Percentiles rank a stretch among this genome's conserved stretches.
Conservation (phyloP, 805 yeast genomes). For the Pichia kluyveri region DNA sequence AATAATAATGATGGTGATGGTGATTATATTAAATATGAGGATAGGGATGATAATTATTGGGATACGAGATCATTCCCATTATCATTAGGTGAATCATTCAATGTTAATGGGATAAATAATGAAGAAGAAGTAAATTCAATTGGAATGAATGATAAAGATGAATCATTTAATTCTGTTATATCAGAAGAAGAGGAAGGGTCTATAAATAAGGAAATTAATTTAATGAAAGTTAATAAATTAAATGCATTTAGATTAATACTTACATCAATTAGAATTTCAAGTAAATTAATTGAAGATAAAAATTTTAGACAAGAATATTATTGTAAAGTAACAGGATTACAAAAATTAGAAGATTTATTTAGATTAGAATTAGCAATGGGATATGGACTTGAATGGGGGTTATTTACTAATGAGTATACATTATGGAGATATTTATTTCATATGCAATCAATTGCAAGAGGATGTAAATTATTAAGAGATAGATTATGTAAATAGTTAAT, state of each 20-base stretch:
- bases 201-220: not conserved
- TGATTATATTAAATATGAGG: no score
- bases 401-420: slow-evolving; percentile 29
- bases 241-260: slow-evolving; percentile 33
- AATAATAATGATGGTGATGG: no score
- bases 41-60: not conserved
- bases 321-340: slow-evolving; percentile 38
- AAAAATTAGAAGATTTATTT: slow-evolving; percentile 29
- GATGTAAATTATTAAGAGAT: not conserved
- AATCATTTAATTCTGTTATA: not conserved
- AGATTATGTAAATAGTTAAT: not conserved
- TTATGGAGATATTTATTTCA: slow-evolving; percentile 27
- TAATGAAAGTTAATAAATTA: slow-evolving; percentile 19
- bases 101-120: not conserved
- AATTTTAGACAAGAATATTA: slow-evolving; percentile 34
- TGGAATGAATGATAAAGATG: not conserved
- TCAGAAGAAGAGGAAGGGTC: not conserved
- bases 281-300: slow-evolving; percentile 35
- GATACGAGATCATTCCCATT: slow-evolving; percentile 5
- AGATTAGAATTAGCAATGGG: slow-evolving; percentile 32
- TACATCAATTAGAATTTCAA: slow-evolving; percentile 31
- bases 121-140: not conserved
- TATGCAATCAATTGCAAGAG: slow-evolving; percentile 15
- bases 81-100: slow-evolving; percentile 1
- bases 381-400: slow-evolving; percentile 33